Conservation (phyloP, 768 basidiomycete genomes). For the Suillus sp. region DNA sequence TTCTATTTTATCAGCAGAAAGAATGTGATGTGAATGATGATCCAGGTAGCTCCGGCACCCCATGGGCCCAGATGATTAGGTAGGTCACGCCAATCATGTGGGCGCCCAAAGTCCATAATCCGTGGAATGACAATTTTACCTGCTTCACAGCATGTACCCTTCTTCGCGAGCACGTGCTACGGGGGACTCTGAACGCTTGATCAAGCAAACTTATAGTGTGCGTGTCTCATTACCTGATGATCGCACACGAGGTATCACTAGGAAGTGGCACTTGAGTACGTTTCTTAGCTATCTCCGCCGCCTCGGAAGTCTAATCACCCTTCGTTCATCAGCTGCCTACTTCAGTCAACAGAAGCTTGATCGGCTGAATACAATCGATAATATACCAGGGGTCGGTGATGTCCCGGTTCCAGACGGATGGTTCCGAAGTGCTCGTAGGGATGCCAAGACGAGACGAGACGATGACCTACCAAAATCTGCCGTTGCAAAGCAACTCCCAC, state of each 20-base stretch:
- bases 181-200: slow-evolving; percentile 45
- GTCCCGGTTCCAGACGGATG: slow-evolving; percentile 71
- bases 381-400: slow-evolving; percentile 65
- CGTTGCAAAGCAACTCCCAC: slow-evolving; percentile 40
- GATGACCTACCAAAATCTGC: slow-evolving; percentile 50
- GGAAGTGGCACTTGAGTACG: slow-evolving; percentile 58
- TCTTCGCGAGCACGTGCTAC: slow-evolving; percentile 42
- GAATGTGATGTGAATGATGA: slow-evolving; percentile 44
- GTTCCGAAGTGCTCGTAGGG: slow-evolving; percentile 77
- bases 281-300: slow-evolving; percentile 37
- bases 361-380: slow-evolving; percentile 70
- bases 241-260: slow-evolving; percentile 41
- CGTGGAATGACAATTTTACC: slow-evolving; percentile 18
- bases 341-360: slow-evolving; percentile 79
- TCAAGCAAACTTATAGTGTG: slow-evolving; percentile 59
- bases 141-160: slow-evolving; percentile 36
- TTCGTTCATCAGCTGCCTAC: slow-evolving; percentile 64
- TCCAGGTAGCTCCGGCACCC: slow-evolving; percentile 53
- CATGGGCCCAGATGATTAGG: slow-evolving; percentile 78
- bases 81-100: slow-evolving; percentile 43
- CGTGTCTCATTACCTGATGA: slow-evolving; percentile 48
- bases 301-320: slow-evolving; percentile 16
- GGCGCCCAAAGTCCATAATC: slow-evolving; percentile 15
- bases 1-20: slow-evolving; percentile 57
- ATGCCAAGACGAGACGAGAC: slow-evolving; percentile 48